These are phyloP conservation scores for Excoecaria cochinchinensis DNA, from an alignment of 345 rosid genomes.

Conservation along the genomic window DNA sequence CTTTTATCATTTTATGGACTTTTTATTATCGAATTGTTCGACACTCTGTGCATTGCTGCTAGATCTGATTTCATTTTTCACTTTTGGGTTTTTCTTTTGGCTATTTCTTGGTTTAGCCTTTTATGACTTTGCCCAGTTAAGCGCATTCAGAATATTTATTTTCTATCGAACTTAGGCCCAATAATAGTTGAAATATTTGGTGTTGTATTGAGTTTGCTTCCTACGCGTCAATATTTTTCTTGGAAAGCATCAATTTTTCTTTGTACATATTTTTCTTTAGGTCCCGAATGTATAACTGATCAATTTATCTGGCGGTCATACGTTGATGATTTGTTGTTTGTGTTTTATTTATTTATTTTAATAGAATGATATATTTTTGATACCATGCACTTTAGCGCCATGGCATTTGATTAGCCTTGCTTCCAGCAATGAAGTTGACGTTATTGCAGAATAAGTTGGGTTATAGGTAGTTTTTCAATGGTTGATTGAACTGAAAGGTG, in stretches of 20 bases:
- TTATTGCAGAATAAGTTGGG: not conserved
- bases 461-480: not conserved
- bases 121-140: not conserved
- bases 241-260: not conserved
- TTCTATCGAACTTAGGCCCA: not conserved
- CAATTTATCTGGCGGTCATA: not conserved
- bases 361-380: not conserved
- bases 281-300: not conserved
- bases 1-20: not conserved
- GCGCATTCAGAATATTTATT: not conserved
- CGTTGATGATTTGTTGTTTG: not conserved
- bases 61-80: slow-evolving; percentile 11
- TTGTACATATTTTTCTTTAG: not conserved
- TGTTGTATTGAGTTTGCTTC: not conserved
- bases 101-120: not conserved
- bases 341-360: not conserved
- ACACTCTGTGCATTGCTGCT: not conserved
- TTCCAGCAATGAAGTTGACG: not conserved
- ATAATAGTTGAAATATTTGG: not conserved
- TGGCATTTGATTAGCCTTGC: not conserved
- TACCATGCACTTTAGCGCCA: not conserved
- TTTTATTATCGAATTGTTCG: not conserved
- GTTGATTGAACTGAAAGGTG: not conserved
- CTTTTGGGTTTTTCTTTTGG: not conserved
- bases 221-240: not conserved